phyloP scores from a whole-genome alignment of 345 rosid species.

The Camelina laxa region DNA sequence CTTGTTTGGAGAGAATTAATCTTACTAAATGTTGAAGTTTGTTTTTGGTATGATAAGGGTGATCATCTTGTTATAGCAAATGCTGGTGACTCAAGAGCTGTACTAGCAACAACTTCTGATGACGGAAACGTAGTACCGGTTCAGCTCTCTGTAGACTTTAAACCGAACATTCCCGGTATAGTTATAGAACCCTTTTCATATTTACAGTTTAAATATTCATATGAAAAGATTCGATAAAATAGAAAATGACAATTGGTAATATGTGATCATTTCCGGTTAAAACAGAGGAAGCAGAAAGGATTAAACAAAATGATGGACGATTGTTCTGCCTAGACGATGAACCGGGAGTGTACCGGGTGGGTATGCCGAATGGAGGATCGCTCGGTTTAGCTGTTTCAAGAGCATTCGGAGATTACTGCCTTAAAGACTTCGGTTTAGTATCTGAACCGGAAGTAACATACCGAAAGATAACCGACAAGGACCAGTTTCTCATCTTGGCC shows the following conservation, averaged over 20 bases:
- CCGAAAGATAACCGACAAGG: constrained; percentile 58
- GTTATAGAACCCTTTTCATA: neutral
- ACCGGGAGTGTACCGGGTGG: constrained; percentile 78
- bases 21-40: neutral
- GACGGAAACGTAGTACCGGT: constrained; percentile 63
- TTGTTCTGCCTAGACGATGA: constrained; percentile 74
- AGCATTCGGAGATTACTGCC: constrained; percentile 85
- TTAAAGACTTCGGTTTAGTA: constrained; percentile 83
- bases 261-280: constrained; percentile 26
- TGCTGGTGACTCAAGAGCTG: constrained; percentile 86
- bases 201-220: neutral
- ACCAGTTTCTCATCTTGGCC: constrained; percentile 79
- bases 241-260: neutral
- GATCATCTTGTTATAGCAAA: constrained; percentile 72
- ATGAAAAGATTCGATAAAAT: neutral
- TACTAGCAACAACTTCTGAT: constrained; percentile 63
- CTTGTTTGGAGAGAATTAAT: neutral
- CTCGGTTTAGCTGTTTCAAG: constrained; percentile 85
- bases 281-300: constrained; percentile 88
- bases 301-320: constrained; percentile 64
- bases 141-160: constrained; percentile 82
- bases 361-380: constrained; percentile 65
- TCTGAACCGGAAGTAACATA: constrained; percentile 74
- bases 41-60: constrained; percentile 8
- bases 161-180: constrained; percentile 85